Evolutionary conservation across 345 rosid genomes (phyloP), one percentile per base, ranked within the genome.

Genomic region (Psidium friedrichsthalianum): DNA sequence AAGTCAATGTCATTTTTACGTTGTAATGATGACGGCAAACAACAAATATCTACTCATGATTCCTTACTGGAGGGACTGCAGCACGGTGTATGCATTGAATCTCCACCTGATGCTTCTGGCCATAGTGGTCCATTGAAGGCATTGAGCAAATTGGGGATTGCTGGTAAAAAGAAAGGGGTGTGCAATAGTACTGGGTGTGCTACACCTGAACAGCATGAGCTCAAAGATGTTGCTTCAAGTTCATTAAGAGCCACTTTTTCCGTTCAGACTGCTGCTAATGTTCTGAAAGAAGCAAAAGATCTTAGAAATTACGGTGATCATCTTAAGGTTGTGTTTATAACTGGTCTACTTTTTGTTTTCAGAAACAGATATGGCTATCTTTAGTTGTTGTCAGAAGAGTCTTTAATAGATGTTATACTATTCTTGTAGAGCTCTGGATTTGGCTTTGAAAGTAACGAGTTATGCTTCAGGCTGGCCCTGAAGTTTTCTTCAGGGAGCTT

Each of bases 401-500:
- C 22, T 81, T 55, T 57, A 36, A 69, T 21, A 5, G 80, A 69
- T 69, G 47, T 69, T 69, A 47, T 69, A 69, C 80, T 64, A 21
- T 29, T n/a, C 58, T 51, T 85, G 54, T 86, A 95, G 98, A 89
- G 56, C 52, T 88, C 89, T 84, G 94, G 91, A 56, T 92, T 92
- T 88, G 83, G 78, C 87, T 90, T 89, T 86, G 96, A 95, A 90
- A 91, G 95, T 85, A 93, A 89, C 11, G 95, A 93, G 90, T 86
- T 82, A 82, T 89, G 87, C 90, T 96, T 96, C 86, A 91, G 94
- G 88, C 94, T 96, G 86, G 95, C 97, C 56, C 90, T 94, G 47
- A 92, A 91, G 93, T 96, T 92, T 92, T 92, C 95, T 96, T 86
- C 90, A 85, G 29, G 95, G 94, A 82, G 96, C 95, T 85, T 93